Conservation (phyloP, 805 yeast species). For the Diddensiella santjacobensis region DNA sequence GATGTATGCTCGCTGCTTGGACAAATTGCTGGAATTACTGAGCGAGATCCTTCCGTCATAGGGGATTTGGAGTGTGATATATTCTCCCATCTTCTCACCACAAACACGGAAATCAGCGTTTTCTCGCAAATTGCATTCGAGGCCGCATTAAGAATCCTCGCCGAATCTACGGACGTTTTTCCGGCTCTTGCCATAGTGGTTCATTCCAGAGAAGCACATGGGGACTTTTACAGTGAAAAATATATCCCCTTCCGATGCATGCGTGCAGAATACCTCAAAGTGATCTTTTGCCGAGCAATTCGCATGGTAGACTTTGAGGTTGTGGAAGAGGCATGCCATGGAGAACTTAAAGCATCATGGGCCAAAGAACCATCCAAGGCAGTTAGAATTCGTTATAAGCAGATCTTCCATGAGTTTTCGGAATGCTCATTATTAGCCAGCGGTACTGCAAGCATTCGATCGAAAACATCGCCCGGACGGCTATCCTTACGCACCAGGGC, state of each 20-base stretch:
- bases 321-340: slow-evolving; percentile 9
- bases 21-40: slow-evolving; percentile 3
- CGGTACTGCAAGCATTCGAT: neutral
- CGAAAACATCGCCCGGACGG: neutral
- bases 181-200: slow-evolving; percentile 3
- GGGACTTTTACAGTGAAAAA: slow-evolving; percentile 5
- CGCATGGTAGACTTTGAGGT: neutral
- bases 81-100: slow-evolving; percentile 5
- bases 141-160: slow-evolving; percentile 13
- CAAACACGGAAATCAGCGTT: slow-evolving; percentile 2
- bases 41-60: neutral
- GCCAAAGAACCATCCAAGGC: slow-evolving; percentile 5
- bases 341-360: slow-evolving; percentile 9
- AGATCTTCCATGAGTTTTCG: slow-evolving; percentile 7
- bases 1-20: slow-evolving; percentile 12
- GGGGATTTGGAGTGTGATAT: slow-evolving; percentile 7
- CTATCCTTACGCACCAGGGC: neutral
- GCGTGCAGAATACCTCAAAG: slow-evolving; percentile 17
- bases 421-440: neutral
- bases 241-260: slow-evolving; percentile 11
- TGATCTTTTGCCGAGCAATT: slow-evolving; percentile 6
- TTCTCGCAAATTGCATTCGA: slow-evolving; percentile 18
- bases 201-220: slow-evolving; percentile 5
- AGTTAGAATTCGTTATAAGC: slow-evolving; percentile 7
- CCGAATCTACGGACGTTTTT: slow-evolving; percentile 1